phyloP scores from a whole-genome alignment of 1,284 basidiomycete species.

The Marasmius fiardii region DNA sequence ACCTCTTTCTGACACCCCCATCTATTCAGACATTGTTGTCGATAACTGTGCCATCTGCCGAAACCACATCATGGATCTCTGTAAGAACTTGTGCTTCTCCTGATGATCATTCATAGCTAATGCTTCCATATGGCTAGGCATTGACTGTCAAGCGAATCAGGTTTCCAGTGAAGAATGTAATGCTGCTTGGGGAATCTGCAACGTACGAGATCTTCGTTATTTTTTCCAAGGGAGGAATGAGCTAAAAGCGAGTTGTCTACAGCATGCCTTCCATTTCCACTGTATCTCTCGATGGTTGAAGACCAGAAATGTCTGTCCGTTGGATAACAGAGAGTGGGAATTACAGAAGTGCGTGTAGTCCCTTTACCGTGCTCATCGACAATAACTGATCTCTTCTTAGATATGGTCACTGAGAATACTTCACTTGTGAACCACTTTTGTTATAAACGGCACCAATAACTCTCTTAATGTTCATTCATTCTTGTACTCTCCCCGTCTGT shows the following conservation, averaged over 20 bases:
- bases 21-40: slow-evolving; percentile 81
- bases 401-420: background rate
- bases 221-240: background rate
- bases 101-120: background rate
- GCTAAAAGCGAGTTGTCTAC: slow-evolving; percentile 2
- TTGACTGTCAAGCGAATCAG: slow-evolving; percentile 99
- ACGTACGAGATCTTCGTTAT: slow-evolving; percentile 56
- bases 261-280: slow-evolving; percentile 99
- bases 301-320: slow-evolving; percentile 96
- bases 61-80: slow-evolving; percentile 99
- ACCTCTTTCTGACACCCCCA: slow-evolving; percentile 10
- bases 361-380: background rate
- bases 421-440: background rate
- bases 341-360: slow-evolving; percentile 75
- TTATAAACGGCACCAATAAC: background rate
- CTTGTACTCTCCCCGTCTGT: background rate
- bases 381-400: background rate
- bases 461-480: background rate
- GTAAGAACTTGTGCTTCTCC: slow-evolving; percentile 42
- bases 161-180: slow-evolving; percentile 98
- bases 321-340: slow-evolving; percentile 97
- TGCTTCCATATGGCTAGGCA: slow-evolving; percentile 55
- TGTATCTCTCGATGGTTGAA: slow-evolving; percentile 99
- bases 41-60: slow-evolving; percentile 96
- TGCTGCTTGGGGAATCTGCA: slow-evolving; percentile 99